Evolutionary conservation across 768 basidiomycete species (phyloP), one percentile per base, ranked within the genome.

Genomic region (Tricholoma sp.): DNA sequence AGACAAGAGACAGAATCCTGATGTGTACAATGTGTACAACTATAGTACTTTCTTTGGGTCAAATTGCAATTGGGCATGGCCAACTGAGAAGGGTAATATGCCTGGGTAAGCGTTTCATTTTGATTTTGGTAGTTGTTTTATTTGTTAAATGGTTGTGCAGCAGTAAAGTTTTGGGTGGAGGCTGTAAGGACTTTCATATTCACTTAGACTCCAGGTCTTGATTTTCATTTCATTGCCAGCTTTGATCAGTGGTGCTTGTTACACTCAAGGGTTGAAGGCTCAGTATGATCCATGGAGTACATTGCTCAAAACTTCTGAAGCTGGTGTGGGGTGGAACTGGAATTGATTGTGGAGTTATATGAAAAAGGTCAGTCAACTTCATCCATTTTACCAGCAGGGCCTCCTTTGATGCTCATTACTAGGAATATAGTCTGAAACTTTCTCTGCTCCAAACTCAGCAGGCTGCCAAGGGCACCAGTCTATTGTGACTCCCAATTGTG

Each of bases 211-310:
- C 24, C 14, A 9, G n/a, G 9, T n/a, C n/a, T 41, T 46, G 35
- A 50, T 19, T 57, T 47, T 57, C 24, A 5, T 27, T 29, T 14
- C 19, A 21, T 39, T 19, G 4, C 46, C 9, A 73, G 72, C 76
- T 46, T 80, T 79, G 1, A 78, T 82, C 55, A 82, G 81, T 60
- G 80, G 79, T 7, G 79, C 68, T 14, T 64, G 72, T 6, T 81
- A 75, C 63, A 79, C 76, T 10, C 72, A 79, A 12, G 80, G 77
- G 2, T 59, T 73, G 14, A 68, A 69, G 21, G 74, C 71, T 1
- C 78, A 81, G 59, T 79, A 81, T 50, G 77, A 81, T 57, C 66
- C 76, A 0, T 75, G 73, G 74, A 66, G 69, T 9, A 64, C 63
- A 1, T 67, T 79, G 2, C 66, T 79, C 0, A 73, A 72, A 55